Evolutionary conservation across 2,329 filamentous ascomycete species (phyloP).

Genomic region (Karstenula rhodostoma): DNA sequence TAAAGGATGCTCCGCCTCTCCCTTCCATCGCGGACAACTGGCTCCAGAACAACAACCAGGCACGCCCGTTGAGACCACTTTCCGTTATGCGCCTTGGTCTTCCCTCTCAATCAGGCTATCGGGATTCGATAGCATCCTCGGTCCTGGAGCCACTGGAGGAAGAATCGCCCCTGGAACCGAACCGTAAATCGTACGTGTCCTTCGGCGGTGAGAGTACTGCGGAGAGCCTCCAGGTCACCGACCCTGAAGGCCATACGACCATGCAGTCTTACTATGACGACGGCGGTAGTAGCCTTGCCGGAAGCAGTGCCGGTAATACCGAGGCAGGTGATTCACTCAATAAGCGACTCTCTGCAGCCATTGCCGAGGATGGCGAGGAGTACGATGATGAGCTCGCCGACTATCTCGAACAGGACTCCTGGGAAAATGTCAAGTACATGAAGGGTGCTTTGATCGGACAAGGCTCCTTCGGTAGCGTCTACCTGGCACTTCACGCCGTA

Average conservation of each 20-base stretch:
- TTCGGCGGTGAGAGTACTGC: slow-evolving; percentile 74
- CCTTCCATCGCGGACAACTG: slow-evolving; percentile 95
- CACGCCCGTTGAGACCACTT: slow-evolving; percentile 63
- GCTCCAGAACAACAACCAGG: slow-evolving; percentile 67
- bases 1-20: slow-evolving; percentile 92
- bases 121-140: slow-evolving; percentile 89
- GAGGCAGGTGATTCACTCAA: slow-evolving; percentile 75
- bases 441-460: slow-evolving; percentile 97
- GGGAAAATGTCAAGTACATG: slow-evolving; percentile 99
- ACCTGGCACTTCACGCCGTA: slow-evolving; percentile 91
- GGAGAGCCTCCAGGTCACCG: slow-evolving; percentile 77
- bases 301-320: slow-evolving; percentile 68
- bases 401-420: slow-evolving; percentile 90
- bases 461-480: slow-evolving; percentile 95
- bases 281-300: slow-evolving; percentile 74
- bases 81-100: slow-evolving; percentile 68
- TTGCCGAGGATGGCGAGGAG: slow-evolving; percentile 91
- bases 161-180: slow-evolving; percentile 84
- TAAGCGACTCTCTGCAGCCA: slow-evolving; percentile 81
- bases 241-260: slow-evolving; percentile 74
- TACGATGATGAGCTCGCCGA: slow-evolving; percentile 87
- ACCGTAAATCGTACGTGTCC: slow-evolving; percentile 95
- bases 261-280: slow-evolving; percentile 88
- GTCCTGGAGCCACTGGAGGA: slow-evolving; percentile 90
- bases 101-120: slow-evolving; percentile 69